phyloP scores from a whole-genome alignment of 305 asterid species.

The Fraxinus floribunda region DNA sequence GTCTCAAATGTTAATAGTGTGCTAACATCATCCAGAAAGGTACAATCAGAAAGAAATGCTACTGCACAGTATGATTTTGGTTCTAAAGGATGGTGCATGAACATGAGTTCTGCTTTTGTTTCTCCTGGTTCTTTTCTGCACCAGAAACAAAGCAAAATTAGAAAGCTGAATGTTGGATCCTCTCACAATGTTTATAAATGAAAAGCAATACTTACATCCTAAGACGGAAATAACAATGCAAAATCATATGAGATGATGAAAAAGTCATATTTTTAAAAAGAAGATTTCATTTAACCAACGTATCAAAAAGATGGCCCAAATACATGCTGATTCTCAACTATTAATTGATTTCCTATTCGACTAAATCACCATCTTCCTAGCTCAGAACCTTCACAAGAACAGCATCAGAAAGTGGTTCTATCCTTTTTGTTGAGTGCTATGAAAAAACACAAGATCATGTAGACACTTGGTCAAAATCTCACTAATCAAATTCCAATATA shows the following conservation, averaged over 20 bases:
- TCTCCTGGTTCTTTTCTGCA: conserved; percentile 13
- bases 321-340: not conserved
- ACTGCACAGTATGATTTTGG: not conserved
- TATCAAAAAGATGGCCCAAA: not conserved
- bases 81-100: conserved; percentile 16
- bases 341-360: not conserved
- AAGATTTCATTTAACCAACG: not conserved
- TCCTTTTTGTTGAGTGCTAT: not conserved
- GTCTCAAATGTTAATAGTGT: not conserved
- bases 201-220: not conserved
- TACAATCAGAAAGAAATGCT: not conserved
- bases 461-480: not conserved
- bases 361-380: not conserved
- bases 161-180: not conserved
- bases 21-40: not conserved
- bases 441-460: not conserved
- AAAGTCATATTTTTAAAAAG: not conserved
- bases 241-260: not conserved
- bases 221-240: not conserved
- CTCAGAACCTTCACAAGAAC: not conserved
- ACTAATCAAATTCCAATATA: not conserved
- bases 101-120: conserved; percentile 10
- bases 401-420: not conserved
- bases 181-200: not conserved
- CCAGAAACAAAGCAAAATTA: not conserved